Evolutionary conservation across 1,284 basidiomycete species (phyloP).

Genomic region (Phenoliferia sp.): DNA sequence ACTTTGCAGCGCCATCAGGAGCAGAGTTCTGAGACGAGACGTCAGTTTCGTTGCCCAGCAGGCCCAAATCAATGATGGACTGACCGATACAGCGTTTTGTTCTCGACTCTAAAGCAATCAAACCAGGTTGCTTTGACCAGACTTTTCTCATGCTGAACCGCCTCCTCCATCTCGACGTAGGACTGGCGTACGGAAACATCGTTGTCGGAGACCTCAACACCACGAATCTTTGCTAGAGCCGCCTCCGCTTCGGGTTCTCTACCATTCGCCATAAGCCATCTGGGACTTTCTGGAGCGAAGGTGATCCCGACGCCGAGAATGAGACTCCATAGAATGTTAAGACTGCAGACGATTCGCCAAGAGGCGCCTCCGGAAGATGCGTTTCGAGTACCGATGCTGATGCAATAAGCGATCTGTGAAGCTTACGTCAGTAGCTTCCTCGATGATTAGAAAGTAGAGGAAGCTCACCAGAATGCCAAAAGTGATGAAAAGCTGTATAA

Average conservation of each 20-base stretch:
- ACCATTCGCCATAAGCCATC: not conserved
- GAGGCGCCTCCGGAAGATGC: constrained; percentile 8
- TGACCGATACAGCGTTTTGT: not conserved
- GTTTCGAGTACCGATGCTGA: constrained; percentile 27
- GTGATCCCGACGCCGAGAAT: constrained; percentile 5
- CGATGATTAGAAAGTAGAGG: not conserved
- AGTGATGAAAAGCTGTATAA: constrained; percentile 31
- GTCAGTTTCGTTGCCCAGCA: not conserved
- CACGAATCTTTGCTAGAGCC: constrained; percentile 28
- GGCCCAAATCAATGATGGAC: not conserved
- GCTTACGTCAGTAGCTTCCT: not conserved
- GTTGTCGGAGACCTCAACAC: constrained; percentile 25
- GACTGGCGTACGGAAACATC: not conserved
- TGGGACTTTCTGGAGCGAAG: constrained; percentile 22
- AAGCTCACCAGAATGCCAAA: constrained; percentile 22
- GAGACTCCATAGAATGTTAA: constrained; percentile 20
- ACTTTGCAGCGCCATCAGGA: constrained; percentile 10
- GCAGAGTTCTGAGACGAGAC: not conserved
- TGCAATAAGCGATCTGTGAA: not conserved
- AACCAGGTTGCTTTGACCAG: not conserved
- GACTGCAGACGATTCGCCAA: constrained; percentile 17
- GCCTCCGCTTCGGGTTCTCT: not conserved
- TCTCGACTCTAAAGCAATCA: not conserved
- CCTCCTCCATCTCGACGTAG: constrained; percentile 12
- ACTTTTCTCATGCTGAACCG: not conserved